Evolutionary conservation across 768 basidiomycete species (phyloP).

Genomic region (Mycena alexandri): DNA sequence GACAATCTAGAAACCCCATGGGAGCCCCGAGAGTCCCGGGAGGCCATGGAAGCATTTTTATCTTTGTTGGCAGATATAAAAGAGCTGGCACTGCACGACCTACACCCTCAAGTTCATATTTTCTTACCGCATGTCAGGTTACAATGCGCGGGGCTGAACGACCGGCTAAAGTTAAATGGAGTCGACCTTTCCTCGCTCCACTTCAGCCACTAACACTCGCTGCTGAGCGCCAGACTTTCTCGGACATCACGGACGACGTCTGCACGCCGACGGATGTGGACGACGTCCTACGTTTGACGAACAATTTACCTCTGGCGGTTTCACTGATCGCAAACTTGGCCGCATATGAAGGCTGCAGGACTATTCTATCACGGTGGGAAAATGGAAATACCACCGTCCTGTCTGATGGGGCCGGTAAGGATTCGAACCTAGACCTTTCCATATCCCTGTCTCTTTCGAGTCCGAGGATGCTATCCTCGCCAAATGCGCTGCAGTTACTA

Average conservation of each 20-base stretch:
- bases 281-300: conserved; percentile 13
- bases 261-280: neutral
- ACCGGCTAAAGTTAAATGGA: neutral
- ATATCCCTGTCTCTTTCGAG: conserved; percentile 21
- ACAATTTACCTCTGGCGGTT: conserved; percentile 16
- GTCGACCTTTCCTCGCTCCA: conserved; percentile 13
- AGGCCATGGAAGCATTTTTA: conserved; percentile 11
- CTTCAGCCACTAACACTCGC: neutral
- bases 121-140: neutral
- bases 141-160: conserved; percentile 12
- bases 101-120: neutral
- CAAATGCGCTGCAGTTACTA: neutral
- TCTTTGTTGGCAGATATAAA: conserved; percentile 18
- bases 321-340: conserved; percentile 8
- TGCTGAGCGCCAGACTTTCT: conserved; percentile 17
- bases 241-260: conserved; percentile 5
- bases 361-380: conserved; percentile 12
- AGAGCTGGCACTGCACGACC: neutral
- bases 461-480: conserved; percentile 19
- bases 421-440: conserved; percentile 20
- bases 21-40: conserved; percentile 4
- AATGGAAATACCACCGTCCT: neutral
- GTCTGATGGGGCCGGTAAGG: conserved; percentile 3
- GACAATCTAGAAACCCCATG: conserved; percentile 22
- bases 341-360: conserved; percentile 3